These are phyloP conservation scores for Lagenidium sp. DNA, from an alignment of 352 stramenopile species.

Conservation along the genomic window DNA sequence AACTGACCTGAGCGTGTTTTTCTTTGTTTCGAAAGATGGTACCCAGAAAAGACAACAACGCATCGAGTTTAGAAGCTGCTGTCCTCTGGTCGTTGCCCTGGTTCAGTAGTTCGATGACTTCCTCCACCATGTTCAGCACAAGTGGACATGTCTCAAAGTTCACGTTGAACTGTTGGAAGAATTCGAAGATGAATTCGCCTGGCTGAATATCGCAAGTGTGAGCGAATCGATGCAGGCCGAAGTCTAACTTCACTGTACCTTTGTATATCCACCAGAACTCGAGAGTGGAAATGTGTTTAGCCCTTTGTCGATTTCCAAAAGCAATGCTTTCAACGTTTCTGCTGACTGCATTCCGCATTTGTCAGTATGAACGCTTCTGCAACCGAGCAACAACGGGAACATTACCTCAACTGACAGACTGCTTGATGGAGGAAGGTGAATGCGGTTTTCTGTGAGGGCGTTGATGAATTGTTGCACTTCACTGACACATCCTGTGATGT, in stretches of 20 bases:
- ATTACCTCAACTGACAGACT: conserved; percentile 56
- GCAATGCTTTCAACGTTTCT: conserved; percentile 68
- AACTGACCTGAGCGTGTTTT: conserved; percentile 46
- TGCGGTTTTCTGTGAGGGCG: conserved; percentile 44
- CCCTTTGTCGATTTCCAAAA: conserved; percentile 82
- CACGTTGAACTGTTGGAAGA: conserved; percentile 87
- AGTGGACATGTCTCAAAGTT: conserved; percentile 85
- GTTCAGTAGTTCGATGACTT: conserved; percentile 81
- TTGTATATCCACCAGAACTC: conserved; percentile 65
- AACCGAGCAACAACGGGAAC: too few species aligned
- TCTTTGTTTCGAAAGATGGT: conserved; percentile 84
- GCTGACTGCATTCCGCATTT: conserved; percentile 35
- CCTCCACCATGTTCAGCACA: conserved; percentile 82
- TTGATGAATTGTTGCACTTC: conserved; percentile 89
- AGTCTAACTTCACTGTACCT: conserved; percentile 24
- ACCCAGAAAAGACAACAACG: conserved; percentile 72
- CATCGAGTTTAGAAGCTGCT: conserved; percentile 67
- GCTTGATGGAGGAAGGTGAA: conserved; percentile 36
- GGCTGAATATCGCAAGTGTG: conserved; percentile 20
- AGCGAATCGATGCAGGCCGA: neutral
- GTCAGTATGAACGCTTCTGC: neutral
- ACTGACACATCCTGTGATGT: conserved; percentile 90
- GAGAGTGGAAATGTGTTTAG: conserved; percentile 72
- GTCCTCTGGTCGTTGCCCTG: conserved; percentile 53
- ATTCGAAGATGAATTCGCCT: conserved; percentile 87